A percentile compares a stretch with the other conserved stretches of the same genome.
Evolutionary conservation across 768 basidiomycete genomes (phyloP).

Genomic region (Hygrocybe coccinea): DNA sequence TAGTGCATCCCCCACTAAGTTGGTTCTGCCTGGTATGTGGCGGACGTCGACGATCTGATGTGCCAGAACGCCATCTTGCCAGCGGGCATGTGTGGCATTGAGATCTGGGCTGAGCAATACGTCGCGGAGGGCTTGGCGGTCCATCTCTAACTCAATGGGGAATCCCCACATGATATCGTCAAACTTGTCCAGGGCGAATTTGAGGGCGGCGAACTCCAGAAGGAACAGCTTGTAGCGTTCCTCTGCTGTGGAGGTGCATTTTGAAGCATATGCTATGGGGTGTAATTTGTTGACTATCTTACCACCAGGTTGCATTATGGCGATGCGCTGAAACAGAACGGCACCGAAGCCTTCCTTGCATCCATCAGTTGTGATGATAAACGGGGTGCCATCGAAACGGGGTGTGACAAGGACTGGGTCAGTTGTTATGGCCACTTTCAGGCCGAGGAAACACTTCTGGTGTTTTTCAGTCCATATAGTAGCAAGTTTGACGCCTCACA

Average conservation of each 20-base stretch:
- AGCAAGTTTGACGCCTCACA: conserved; percentile 17
- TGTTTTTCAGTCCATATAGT: conserved; percentile 11
- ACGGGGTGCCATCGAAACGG: conserved; percentile 26
- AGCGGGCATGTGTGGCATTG: background rate
- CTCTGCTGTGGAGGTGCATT: conserved; percentile 28
- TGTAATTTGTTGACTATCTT: conserved; percentile 4
- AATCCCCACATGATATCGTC: conserved; percentile 25
- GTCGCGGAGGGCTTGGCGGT: conserved; percentile 34
- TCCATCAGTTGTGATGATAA: conserved; percentile 36
- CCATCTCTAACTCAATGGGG: conserved; percentile 32
- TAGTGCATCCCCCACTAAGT: conserved; percentile 9
- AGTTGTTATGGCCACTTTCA: background rate
- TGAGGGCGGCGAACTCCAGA: conserved; percentile 35
- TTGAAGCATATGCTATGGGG: conserved; percentile 33
- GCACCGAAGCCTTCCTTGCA: conserved; percentile 33
- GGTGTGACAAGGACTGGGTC: conserved; percentile 22
- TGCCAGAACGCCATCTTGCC: background rate
- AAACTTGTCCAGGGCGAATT: conserved; percentile 27
- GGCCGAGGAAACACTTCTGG: background rate
- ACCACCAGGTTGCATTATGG: conserved; percentile 19
- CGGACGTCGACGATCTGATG: conserved; percentile 22
- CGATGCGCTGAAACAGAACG: conserved; percentile 24
- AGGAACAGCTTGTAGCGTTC: conserved; percentile 32
- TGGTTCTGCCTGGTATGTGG: conserved; percentile 9
- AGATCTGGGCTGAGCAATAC: conserved; percentile 14